phyloP scores from a whole-genome alignment of 345 rosid species.

The Geranium brycei region DNA sequence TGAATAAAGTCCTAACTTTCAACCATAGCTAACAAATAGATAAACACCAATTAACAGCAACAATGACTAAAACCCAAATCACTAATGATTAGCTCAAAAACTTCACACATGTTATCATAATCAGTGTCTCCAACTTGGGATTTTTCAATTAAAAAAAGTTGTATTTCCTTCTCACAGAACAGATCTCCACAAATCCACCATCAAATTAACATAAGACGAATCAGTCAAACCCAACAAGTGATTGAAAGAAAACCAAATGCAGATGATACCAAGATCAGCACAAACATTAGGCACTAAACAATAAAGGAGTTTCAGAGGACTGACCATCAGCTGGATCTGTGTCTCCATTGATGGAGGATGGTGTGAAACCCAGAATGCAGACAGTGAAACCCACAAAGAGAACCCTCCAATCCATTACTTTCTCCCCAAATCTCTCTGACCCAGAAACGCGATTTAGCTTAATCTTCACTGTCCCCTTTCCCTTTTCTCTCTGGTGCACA shows the following conservation, averaged over 20 bases:
- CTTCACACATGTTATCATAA: neutral
- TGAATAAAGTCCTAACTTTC: neutral
- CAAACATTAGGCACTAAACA: neutral
- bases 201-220: neutral
- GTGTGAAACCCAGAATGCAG: conserved; percentile 49
- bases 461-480: neutral
- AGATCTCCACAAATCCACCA: neutral
- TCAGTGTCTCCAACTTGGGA: neutral
- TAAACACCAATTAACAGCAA: no score
- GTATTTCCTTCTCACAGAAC: neutral
- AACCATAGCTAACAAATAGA: neutral
- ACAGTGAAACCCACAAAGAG: conserved; percentile 19
- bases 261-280: neutral
- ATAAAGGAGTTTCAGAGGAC: conserved; percentile 5
- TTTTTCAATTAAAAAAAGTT: neutral
- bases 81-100: no score
- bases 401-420: conserved; percentile 14
- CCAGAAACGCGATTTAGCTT: conserved; percentile 13
- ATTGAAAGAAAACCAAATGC: neutral
- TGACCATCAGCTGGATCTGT: conserved; percentile 59
- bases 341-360: conserved; percentile 34
- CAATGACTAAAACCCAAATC: neutral
- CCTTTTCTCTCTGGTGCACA: neutral
- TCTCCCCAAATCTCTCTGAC: conserved; percentile 6
- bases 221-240: neutral